Evolutionary conservation across 164 flowering plant species (phyloP).

Genomic region (Liquidambar formosana): DNA sequence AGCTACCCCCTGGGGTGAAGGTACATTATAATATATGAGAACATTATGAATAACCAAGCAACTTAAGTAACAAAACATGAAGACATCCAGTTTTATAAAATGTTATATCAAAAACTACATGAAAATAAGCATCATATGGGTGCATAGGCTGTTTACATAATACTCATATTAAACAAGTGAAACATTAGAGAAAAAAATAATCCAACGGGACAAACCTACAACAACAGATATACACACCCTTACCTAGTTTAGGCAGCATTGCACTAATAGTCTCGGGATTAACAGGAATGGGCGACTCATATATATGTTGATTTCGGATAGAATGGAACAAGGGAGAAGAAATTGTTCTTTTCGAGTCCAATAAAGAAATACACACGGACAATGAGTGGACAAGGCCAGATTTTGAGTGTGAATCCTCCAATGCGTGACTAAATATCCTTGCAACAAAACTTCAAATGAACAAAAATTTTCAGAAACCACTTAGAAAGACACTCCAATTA

Average conservation of each 20-base stretch:
- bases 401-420: constrained; percentile 75
- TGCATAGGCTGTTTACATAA: not conserved
- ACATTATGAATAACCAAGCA: no score
- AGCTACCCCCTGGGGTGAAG: no score
- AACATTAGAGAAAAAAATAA: not conserved
- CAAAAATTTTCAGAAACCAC: not conserved
- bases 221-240: constrained; percentile 21
- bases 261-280: constrained; percentile 81
- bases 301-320: constrained; percentile 72
- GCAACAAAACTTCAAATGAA: constrained; percentile 67
- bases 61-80: no score
- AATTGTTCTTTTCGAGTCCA: constrained; percentile 82
- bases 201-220: not conserved
- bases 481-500: not conserved
- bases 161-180: not conserved
- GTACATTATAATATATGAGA: no score
- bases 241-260: constrained; percentile 93
- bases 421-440: constrained; percentile 78
- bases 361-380: constrained; percentile 85
- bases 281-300: constrained; percentile 61
- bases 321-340: constrained; percentile 59
- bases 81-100: no score
- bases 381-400: constrained; percentile 88
- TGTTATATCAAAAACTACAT: not conserved
- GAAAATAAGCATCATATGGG: not conserved